Percentiles rank a stretch among this genome's conserved stretches.
Conservation (phyloP, 768 basidiomycete genomes). For the Agaricus sinodeliciosus region DNA sequence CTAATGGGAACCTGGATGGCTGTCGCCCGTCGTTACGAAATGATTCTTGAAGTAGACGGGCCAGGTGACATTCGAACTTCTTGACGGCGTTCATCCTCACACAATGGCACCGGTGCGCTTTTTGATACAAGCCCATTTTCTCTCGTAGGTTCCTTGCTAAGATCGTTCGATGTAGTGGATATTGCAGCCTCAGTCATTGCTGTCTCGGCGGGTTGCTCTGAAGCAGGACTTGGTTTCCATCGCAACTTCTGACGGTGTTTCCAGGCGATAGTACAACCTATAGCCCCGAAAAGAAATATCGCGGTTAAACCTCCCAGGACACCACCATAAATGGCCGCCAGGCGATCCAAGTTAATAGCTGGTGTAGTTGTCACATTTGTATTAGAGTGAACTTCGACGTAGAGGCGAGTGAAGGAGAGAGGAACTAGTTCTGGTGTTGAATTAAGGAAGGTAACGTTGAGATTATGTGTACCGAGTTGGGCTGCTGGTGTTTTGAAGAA, state of each 20-base stretch:
- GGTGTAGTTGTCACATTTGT: background rate
- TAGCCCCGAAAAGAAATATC: background rate
- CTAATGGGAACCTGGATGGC: no score
- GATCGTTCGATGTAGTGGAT: background rate
- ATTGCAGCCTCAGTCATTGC: background rate
- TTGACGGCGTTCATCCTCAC: no score
- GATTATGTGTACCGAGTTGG: background rate
- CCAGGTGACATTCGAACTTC: no score
- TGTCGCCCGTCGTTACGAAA: no score
- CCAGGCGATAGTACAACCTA: background rate
- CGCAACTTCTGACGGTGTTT: background rate
- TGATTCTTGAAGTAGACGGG: no score
- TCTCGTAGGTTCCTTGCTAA: no score
- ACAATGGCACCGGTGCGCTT: no score
- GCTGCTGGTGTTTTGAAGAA: background rate
- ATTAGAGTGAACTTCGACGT: background rate
- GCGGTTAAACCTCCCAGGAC: background rate
- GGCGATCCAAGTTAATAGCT: background rate
- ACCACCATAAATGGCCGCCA: background rate
- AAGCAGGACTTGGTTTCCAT: background rate
- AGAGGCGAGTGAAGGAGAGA: background rate
- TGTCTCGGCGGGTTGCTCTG: background rate
- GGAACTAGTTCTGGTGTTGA: background rate
- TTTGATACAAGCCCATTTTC: no score
- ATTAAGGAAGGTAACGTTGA: background rate